Evolutionary conservation across 129 eudicot genomes (phyloP).

Genomic region (Helichrysum umbraculigerum): DNA sequence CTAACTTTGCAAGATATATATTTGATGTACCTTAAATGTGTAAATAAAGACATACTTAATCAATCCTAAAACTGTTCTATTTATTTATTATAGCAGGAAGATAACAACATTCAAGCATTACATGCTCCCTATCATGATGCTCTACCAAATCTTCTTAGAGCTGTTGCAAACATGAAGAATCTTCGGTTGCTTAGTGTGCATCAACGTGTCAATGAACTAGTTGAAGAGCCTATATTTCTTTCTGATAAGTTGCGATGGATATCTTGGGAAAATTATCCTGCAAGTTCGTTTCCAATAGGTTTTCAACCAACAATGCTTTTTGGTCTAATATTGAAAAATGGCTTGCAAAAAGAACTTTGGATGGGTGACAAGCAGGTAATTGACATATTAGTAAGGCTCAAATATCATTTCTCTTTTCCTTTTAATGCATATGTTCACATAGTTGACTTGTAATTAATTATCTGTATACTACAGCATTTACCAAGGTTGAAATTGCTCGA

Average conservation of each 20-base stretch:
- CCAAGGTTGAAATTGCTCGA: slow-evolving; percentile 15
- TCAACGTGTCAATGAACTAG: not conserved
- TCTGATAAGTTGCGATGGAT: not conserved
- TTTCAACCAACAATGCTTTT: not conserved
- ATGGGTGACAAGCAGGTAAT: not conserved
- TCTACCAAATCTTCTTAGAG: not conserved
- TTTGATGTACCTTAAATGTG: not conserved
- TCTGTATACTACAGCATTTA: not conserved
- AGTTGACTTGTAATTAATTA: no score
- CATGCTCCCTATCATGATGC: not conserved
- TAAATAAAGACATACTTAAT: not conserved
- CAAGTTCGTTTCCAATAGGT: not conserved
- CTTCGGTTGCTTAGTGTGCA: not conserved
- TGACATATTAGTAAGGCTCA: no score
- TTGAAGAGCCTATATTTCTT: not conserved
- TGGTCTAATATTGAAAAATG: not conserved
- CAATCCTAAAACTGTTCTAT: not conserved
- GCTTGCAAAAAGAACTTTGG: slow-evolving; percentile 1
- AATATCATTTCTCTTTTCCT: no score
- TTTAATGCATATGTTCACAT: no score
- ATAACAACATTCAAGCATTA: not conserved
- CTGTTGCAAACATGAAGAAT: not conserved
- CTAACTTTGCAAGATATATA: no score
- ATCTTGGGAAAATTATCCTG: not conserved
- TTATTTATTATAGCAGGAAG: not conserved